Conservation (phyloP, 768 basidiomycete genomes). For the Sarcodon aspratus region DNA sequence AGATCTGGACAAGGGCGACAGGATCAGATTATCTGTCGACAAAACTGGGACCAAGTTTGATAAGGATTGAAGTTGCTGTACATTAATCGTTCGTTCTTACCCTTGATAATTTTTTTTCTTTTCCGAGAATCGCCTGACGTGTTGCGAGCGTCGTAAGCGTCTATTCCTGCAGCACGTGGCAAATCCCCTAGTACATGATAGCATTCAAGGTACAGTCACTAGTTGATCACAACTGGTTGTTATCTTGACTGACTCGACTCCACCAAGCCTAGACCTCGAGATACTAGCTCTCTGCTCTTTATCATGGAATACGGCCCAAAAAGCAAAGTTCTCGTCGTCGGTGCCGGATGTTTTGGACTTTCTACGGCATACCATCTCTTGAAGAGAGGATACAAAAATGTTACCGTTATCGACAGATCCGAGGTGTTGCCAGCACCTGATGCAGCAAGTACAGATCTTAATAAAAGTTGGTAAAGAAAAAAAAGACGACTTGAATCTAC, state of each 20-base stretch:
- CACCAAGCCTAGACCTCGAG: too few species aligned
- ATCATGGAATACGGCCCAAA: neutral
- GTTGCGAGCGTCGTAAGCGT: too few species aligned
- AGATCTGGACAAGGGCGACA: slow-evolving; percentile 24
- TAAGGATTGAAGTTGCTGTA: slow-evolving; percentile 7
- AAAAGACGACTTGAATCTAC: neutral
- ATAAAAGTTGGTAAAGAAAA: slow-evolving; percentile 20
- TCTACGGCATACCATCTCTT: slow-evolving; percentile 81
- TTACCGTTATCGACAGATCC: slow-evolving; percentile 72
- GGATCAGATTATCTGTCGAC: slow-evolving; percentile 42
- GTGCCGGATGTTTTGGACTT: slow-evolving; percentile 79
- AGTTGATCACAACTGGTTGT: too few species aligned
- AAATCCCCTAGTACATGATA: too few species aligned
- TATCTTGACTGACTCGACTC: too few species aligned
- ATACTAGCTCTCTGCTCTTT: neutral
- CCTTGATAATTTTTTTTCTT: too few species aligned
- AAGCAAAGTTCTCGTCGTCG: slow-evolving; percentile 50
- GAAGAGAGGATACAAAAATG: slow-evolving; percentile 48
- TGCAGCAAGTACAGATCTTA: slow-evolving; percentile 56
- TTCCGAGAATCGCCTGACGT: too few species aligned
- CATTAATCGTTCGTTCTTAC: too few species aligned
- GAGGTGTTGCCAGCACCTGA: slow-evolving; percentile 65
- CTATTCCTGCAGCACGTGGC: too few species aligned
- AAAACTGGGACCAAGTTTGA: slow-evolving; percentile 35
- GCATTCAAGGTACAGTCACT: too few species aligned